A percentile compares a stretch with the other conserved stretches of the same genome.
Conservation (phyloP, 177 flowering plant genomes). For the Vitis hybrid region DNA sequence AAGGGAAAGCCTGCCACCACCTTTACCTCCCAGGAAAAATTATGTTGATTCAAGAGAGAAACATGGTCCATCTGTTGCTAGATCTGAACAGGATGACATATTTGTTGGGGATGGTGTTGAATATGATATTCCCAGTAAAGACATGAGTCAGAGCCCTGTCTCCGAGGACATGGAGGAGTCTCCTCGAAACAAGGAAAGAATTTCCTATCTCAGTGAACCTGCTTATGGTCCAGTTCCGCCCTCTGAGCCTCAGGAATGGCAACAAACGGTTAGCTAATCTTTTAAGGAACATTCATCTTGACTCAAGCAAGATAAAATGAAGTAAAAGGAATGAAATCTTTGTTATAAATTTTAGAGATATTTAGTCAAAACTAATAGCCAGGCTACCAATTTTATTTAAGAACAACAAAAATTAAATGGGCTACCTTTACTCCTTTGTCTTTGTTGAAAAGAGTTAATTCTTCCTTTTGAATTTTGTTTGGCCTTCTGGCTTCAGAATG, state of each 20-base stretch:
- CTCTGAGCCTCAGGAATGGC: constrained; percentile 73
- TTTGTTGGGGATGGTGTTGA: constrained; percentile 91
- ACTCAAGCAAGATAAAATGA: not conserved
- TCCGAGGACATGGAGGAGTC: constrained; percentile 99
- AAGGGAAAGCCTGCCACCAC: constrained; percentile 52
- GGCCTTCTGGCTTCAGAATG: constrained; percentile 53
- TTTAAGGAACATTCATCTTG: not conserved
- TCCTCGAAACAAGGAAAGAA: constrained; percentile 69
- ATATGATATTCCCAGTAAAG: constrained; percentile 71
- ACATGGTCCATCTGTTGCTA: constrained; percentile 51
- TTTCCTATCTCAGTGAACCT: constrained; percentile 73
- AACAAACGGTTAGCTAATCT: constrained; percentile 49
- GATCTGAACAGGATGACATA: constrained; percentile 83
- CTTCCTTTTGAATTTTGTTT: constrained; percentile 1
- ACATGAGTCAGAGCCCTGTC: constrained; percentile 74
- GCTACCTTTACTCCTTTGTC: not conserved
- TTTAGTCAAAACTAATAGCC: no score
- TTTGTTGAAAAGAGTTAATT: not conserved
- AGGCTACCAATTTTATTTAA: not conserved
- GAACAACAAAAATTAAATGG: not conserved
- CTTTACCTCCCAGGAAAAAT: constrained; percentile 61
- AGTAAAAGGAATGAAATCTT: not conserved
- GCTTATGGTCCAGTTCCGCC: constrained; percentile 89
- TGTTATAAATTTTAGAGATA: no score
- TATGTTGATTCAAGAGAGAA: constrained; percentile 48